These are phyloP conservation scores for Fraxinus dipetala DNA, from an alignment of 305 asterid genomes.

Conservation along the genomic window DNA sequence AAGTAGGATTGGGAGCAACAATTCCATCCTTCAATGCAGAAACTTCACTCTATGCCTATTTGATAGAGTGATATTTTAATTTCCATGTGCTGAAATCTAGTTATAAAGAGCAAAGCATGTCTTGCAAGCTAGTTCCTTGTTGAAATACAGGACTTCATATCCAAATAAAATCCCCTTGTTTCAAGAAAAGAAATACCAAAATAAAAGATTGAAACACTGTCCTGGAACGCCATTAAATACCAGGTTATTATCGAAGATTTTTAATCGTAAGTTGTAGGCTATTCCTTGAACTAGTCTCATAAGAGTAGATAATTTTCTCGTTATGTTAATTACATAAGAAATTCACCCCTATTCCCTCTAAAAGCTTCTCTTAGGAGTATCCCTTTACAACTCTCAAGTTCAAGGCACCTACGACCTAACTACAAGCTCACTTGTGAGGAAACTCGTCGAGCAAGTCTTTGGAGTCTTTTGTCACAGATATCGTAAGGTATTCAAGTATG, in stretches of 20 bases:
- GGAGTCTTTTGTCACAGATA: neutral
- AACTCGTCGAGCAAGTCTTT: neutral
- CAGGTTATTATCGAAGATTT: neutral
- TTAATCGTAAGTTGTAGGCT: neutral
- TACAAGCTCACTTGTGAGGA: neutral
- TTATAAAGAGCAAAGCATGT: neutral
- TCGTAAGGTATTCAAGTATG: neutral
- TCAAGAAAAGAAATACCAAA: neutral
- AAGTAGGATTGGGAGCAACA: neutral
- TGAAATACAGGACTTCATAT: neutral
- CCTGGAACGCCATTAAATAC: neutral
- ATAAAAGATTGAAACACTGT: neutral
- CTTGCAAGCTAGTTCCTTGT: neutral
- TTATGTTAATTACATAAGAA: neutral
- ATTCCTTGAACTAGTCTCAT: neutral
- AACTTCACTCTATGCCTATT: slow-evolving; percentile 45
- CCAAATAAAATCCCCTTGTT: neutral
- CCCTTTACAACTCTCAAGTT: neutral
- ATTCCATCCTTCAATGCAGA: slow-evolving; percentile 38
- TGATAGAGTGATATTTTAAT: slow-evolving; percentile 12
- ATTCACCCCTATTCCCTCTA: neutral
- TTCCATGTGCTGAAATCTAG: neutral
- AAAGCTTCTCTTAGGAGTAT: neutral
- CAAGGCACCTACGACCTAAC: neutral
- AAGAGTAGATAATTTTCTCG: neutral